phyloP scores from a whole-genome alignment of 352 stramenopile genomes.

The Globisporangium takayamanum region DNA sequence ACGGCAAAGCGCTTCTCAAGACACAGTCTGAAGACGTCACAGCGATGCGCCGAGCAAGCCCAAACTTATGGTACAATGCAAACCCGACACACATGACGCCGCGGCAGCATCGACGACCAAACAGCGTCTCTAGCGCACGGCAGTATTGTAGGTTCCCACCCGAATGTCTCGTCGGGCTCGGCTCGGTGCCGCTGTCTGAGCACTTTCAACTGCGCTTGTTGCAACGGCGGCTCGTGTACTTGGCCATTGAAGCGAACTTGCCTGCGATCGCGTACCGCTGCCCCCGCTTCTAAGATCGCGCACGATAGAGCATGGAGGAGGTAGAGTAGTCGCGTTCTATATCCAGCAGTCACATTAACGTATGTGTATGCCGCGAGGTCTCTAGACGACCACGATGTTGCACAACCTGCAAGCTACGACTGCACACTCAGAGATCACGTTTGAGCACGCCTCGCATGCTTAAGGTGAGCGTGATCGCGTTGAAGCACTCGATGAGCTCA shows the following conservation, averaged over 20 bases:
- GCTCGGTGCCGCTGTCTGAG: conserved; percentile 28
- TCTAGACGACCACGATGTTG: no score
- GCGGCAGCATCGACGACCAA: conserved; percentile 17
- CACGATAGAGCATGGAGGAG: no score
- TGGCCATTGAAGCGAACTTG: conserved; percentile 9
- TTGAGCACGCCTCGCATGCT: no score
- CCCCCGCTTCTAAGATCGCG: background rate
- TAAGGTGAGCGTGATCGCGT: no score
- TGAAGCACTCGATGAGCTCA: no score
- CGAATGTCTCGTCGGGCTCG: conserved; percentile 46
- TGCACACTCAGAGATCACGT: no score
- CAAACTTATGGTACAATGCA: conserved; percentile 37
- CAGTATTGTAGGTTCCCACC: conserved; percentile 15
- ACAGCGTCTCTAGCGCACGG: background rate
- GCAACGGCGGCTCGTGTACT: conserved; percentile 32
- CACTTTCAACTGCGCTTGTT: conserved; percentile 27
- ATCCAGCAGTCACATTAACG: no score
- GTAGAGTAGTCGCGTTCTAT: no score
- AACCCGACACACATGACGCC: conserved; percentile 51
- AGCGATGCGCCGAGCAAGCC: conserved; percentile 15
- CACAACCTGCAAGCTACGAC: no score
- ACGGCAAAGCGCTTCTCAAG: conserved; percentile 28
- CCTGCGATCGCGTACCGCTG: background rate
- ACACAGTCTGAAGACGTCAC: conserved; percentile 20
- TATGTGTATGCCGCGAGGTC: no score